Conservation (phyloP, 2,329 filamentous ascomycete genomes). For the Bipolaris oryzae region DNA sequence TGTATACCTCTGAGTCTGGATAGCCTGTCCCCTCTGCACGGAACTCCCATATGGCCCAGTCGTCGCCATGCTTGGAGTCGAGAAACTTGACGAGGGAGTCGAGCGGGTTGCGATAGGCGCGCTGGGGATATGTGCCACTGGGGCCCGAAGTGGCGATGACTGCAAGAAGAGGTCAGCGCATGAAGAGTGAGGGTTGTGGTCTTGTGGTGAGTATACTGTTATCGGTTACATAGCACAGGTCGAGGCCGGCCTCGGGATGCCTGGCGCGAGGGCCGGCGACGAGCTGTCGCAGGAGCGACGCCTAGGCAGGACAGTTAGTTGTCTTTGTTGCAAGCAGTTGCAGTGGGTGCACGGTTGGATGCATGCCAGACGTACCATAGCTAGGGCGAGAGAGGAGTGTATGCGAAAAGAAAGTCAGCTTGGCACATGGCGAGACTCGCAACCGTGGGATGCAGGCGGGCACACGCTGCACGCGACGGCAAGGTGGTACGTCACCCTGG, state of each 20-base stretch:
- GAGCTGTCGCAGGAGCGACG: constrained; percentile 78
- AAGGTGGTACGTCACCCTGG: constrained; percentile 17
- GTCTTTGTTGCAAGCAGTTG: background rate
- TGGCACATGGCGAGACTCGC: constrained; percentile 10
- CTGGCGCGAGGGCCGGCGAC: constrained; percentile 84
- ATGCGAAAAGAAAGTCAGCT: constrained; percentile 2
- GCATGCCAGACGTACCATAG: constrained; percentile 7
- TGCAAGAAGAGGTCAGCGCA: constrained; percentile 50
- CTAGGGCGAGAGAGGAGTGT: background rate
- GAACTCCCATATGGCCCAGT: constrained; percentile 99
- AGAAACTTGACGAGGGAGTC: constrained; percentile 86
- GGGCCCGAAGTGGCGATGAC: constrained; percentile 82
- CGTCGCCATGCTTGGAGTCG: constrained; percentile 74
- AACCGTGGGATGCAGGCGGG: background rate
- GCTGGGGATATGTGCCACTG: constrained; percentile 84
- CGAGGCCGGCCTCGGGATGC: constrained; percentile 85
- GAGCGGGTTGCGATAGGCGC: constrained; percentile 91
- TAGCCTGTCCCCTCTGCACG: constrained; percentile 96
- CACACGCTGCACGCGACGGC: constrained; percentile 14
- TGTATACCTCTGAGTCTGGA: constrained; percentile 85
- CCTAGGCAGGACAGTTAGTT: constrained; percentile 26
- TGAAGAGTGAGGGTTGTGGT: background rate
- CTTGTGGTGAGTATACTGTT: constrained; percentile 60
- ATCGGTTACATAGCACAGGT: constrained; percentile 94
- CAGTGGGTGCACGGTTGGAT: too few species aligned